phyloP scores from a whole-genome alignment of 768 basidiomycete species.

The Tylopilus plumbeoviolaceoides region DNA sequence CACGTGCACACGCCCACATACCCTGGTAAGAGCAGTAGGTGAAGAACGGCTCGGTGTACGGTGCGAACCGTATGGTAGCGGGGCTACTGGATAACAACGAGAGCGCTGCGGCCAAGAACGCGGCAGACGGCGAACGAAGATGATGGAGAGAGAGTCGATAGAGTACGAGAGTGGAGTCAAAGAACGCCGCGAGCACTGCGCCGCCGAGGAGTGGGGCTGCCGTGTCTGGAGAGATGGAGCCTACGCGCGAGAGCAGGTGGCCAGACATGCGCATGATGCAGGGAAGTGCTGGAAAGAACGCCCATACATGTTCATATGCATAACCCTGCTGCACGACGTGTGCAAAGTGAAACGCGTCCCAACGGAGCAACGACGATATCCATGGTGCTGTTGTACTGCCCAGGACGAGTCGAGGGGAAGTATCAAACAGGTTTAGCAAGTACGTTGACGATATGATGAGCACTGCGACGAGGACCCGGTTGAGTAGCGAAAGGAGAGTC shows the following conservation, averaged over 20 bases:
- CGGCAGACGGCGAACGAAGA: constrained; percentile 52
- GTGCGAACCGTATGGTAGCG: constrained; percentile 60
- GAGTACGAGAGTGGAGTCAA: constrained; percentile 43
- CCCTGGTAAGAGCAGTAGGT: constrained; percentile 70
- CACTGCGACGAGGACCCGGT: constrained; percentile 15
- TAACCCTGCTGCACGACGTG: constrained; percentile 60
- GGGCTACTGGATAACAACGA: constrained; percentile 84
- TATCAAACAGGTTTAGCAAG: constrained; percentile 23
- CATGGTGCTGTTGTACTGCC: constrained; percentile 8
- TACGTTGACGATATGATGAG: constrained; percentile 20
- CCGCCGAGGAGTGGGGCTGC: constrained; percentile 35
- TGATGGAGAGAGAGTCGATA: constrained; percentile 58
- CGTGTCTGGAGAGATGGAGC: constrained; percentile 3
- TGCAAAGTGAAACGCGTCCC: constrained; percentile 85
- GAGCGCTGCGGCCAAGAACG: constrained; percentile 57
- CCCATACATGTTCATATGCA: constrained; percentile 77
- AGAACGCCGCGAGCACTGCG: constrained; percentile 36
- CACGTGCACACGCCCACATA: constrained; percentile 30
- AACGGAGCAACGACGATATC: constrained; percentile 53
- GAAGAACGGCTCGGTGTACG: constrained; percentile 86
- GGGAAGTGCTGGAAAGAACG: constrained; percentile 76
- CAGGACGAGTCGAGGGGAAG: constrained; percentile 24
- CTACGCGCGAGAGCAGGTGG: constrained; percentile 14
- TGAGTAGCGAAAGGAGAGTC: constrained; percentile 21
- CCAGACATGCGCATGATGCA: constrained; percentile 44